Conservation (phyloP, 2,329 filamentous ascomycete species). For the Colletotrichum falcatum region DNA sequence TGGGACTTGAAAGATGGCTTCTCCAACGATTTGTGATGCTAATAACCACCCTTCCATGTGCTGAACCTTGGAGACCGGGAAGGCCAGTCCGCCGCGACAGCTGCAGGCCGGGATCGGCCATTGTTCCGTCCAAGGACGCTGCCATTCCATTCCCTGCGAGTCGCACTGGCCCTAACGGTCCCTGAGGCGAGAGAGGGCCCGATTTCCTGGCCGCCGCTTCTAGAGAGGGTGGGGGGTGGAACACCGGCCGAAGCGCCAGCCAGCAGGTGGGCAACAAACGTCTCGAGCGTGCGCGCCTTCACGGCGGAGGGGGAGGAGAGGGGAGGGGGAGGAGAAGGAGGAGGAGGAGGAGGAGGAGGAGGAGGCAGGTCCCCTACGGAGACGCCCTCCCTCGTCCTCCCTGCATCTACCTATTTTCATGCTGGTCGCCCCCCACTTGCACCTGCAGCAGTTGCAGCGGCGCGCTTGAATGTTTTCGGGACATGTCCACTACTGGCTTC, state of each 20-base stretch:
- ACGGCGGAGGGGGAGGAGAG: not conserved
- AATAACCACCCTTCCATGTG: constrained; percentile 30
- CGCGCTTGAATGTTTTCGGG: constrained; percentile 17
- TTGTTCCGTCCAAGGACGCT: constrained; percentile 5
- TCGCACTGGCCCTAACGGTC: constrained; percentile 9
- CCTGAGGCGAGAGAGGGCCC: constrained; percentile 18
- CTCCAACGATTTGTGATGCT: constrained; percentile 30
- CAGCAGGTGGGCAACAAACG: not conserved
- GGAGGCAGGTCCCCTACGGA: constrained; percentile 5
- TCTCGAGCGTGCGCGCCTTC: constrained; percentile 10
- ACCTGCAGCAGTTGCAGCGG: constrained; percentile 2
- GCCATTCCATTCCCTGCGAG: not conserved
- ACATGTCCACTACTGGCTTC: constrained; percentile 39
- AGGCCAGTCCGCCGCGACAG: constrained; percentile 25
- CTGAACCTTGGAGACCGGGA: constrained; percentile 22
- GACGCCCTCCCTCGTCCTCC: constrained; percentile 8
- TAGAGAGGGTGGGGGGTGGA: not conserved
- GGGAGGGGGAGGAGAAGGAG: no score
- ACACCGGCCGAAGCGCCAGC: constrained; percentile 7
- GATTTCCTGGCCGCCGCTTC: constrained; percentile 14
- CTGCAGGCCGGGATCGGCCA: constrained; percentile 28
- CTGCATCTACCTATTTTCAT: constrained; percentile 6
- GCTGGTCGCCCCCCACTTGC: constrained; percentile 5
- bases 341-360: not conserved
- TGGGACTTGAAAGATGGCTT: constrained; percentile 8